Evolutionary conservation across 2,329 filamentous ascomycete species (phyloP), one percentile per base, ranked within the genome.

Genomic region (Coniochaeta sp.): DNA sequence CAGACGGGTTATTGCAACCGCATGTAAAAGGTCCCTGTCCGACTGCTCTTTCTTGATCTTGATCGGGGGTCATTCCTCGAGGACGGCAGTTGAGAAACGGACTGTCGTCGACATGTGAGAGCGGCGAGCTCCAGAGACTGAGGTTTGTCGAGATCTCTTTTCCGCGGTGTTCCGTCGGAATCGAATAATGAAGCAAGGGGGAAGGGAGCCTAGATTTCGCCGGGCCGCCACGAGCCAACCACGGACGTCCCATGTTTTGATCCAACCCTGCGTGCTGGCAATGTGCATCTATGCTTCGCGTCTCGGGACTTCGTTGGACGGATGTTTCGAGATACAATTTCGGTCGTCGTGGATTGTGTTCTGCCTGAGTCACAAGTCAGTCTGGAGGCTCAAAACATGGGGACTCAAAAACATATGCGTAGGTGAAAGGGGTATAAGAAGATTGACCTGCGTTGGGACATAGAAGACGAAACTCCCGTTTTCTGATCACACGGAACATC

Each of bases 291-390:
- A 14, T 14, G 3, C n/a, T 22, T 14, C 12, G 12, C 13, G 20
- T 42, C 38, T 42, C 38, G 38, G 2, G 18, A 24, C 38, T 42
- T 42, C 38, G 38, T 42, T 24, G 12, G 38, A 26, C 38, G 9
- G 38, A 42, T 14, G 38, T 14, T 6, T 2, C 20, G 3, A 24
- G 18, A n/a, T 5, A 42, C 38, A 40, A 26, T 42, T 26, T 42
- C 38, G 38, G 38, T 42, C 18, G 6, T 2, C 20, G 38, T 38
- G 33, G 22, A 42, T 14, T 5, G n/a, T n/a, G 38, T 14, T n/a
- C 38, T 42, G 38, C 38, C 38, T 42, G 38, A 26, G 38, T 26
- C 38, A 42, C 38, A 42, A 42, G 38, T 42, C 20, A 42, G 38
- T 42, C 22, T 24, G 7, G 20, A 14, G 20, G 14, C 22, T 26